Evolutionary conservation across 1,284 basidiomycete species (phyloP).

Genomic region (Pseudozyma sp.): DNA sequence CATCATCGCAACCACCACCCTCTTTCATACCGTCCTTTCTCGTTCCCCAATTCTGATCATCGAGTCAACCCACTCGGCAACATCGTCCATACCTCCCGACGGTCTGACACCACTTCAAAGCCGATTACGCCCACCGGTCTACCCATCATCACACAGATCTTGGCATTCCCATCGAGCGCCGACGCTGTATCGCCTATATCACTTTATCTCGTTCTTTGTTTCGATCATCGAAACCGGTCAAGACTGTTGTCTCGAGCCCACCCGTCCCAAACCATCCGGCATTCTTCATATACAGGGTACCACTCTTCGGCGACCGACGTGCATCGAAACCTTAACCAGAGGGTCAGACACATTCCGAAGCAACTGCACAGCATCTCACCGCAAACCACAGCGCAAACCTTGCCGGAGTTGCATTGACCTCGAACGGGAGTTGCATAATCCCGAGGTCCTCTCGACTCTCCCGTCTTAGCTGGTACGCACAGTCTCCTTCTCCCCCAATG

Average conservation of each 20-base stretch:
- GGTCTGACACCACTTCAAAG: background rate
- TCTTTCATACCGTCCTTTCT: background rate
- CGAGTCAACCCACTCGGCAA: background rate
- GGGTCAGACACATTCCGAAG: conserved; percentile 8
- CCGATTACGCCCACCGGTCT: background rate
- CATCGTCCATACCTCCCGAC: background rate
- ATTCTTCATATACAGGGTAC: conserved; percentile 9
- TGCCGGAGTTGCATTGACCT: background rate
- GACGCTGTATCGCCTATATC: conserved; percentile 7
- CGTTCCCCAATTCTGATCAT: too few species aligned
- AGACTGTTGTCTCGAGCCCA: conserved; percentile 11
- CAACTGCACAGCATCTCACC: background rate
- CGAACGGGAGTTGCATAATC: conserved; percentile 1
- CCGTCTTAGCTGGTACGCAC: background rate
- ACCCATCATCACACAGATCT: background rate
- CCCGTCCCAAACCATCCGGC: background rate
- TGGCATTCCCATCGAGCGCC: conserved; percentile 5
- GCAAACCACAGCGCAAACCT: too few species aligned
- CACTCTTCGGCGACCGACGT: conserved; percentile 2
- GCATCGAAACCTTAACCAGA: background rate
- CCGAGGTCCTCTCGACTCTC: conserved; percentile 2
- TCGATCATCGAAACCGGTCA: conserved; percentile 10
- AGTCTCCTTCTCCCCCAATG: conserved; percentile 8
- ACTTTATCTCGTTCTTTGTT: background rate
- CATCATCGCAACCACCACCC: background rate